Base-by-base conservation (phyloP, 192 early-diverging fungal species). In the Backusella luteola region DNA sequence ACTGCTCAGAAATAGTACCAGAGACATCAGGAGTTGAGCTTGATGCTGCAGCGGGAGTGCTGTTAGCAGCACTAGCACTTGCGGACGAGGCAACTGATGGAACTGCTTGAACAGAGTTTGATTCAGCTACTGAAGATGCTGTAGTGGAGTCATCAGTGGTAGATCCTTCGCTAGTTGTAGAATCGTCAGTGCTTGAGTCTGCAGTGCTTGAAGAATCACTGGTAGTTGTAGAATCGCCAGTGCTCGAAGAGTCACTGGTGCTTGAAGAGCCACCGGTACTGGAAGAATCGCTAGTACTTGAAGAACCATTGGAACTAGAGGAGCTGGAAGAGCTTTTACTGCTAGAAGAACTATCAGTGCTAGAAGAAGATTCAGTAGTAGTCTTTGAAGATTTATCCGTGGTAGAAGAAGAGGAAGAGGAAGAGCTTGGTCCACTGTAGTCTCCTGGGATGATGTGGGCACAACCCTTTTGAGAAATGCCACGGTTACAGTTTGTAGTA, bases 381-480 rank as follows among this genome's bases (percentile, higher is more conserved):
- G 69, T 34, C 34, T 19, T 52, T 34, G 41, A 34, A 17, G 67
- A 17, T 19, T 14, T 41, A 15, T 44, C 9, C 6, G 44, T 6
- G 6, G 73, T 52, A 32, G 21, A 14, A 46, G 53, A 42, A 5
- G 34, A n/a, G 0, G 26, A 26, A 26, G 23, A 39, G 6, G 38
- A 49, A 29, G 14, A 29, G 44, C 32, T 39, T 23, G 75, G 77
- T 14, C 80, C 82, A 67, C 78, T 84, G 32, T 87, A 89, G 66
- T 86, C 83, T 35, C 88, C 88, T 34, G 82, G 85, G 26, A 89
- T 70, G 32, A 89, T 63, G 32, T 26, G 34, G 4, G 76, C 76
- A 66, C 88, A 89, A 3, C 88, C 88, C 38, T 77, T 73, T 34
- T 82, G 73, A 52, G 82, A 83, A n/a, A 80, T 86, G 21, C 84